A percentile compares a stretch with the other conserved stretches of the same genome.
These are phyloP conservation scores for Talaromyces islandicus DNA, from an alignment of 2,329 filamentous ascomycete species.

Conservation along the genomic window DNA sequence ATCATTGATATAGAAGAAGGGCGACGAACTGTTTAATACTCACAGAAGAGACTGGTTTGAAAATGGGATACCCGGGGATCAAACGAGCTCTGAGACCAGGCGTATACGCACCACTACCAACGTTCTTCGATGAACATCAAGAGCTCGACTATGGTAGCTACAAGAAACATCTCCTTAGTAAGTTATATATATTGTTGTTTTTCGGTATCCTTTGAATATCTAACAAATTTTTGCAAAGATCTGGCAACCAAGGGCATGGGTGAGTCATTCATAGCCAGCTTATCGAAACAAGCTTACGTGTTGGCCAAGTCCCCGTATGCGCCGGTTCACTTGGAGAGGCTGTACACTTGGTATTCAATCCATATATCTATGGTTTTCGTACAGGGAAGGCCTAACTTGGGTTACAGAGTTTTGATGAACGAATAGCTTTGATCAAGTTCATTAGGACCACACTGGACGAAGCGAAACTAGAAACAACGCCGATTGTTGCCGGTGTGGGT, in stretches of 20 bases:
- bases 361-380: neutral
- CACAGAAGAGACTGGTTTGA: neutral
- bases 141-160: conserved; percentile 19
- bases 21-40: neutral
- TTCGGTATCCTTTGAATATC: neutral
- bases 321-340: conserved; percentile 20
- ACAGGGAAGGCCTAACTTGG: neutral
- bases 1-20: neutral
- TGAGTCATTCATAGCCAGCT: neutral
- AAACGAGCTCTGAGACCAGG: conserved; percentile 11
- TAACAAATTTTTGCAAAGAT: neutral
- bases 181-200: neutral
- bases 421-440: conserved; percentile 15
- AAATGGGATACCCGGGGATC: neutral
- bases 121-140: conserved; percentile 16
- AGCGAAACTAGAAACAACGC: conserved; percentile 14
- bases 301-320: conserved; percentile 16
- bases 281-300: neutral
- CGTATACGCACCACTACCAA: conserved; percentile 15
- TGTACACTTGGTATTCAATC: conserved; percentile 15
- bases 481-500: conserved; percentile 19
- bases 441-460: conserved; percentile 17
- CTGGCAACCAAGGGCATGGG: conserved; percentile 5
- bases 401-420: conserved; percentile 14
- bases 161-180: conserved; percentile 18